A percentile compares a stretch with the other conserved stretches of the same genome.
phyloP scores from a whole-genome alignment of 345 rosid species.

The Citrus unshiu region DNA sequence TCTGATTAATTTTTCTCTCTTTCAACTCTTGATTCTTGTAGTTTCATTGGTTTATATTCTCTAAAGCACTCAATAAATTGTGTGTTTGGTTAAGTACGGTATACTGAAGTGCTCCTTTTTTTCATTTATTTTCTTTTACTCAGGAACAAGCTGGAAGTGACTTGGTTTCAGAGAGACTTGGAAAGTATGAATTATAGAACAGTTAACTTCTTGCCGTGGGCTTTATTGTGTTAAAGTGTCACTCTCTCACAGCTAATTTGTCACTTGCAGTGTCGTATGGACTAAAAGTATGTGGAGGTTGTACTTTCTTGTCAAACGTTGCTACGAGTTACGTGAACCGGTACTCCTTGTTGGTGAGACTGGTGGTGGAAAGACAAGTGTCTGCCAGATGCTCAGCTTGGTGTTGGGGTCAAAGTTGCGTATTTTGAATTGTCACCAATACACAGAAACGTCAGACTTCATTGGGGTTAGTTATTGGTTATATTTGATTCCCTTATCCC shows the following conservation, averaged over 20 bases:
- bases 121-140: not conserved
- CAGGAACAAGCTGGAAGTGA: constrained; percentile 51
- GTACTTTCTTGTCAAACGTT: constrained; percentile 70
- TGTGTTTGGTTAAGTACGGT: not conserved
- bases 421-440: constrained; percentile 95
- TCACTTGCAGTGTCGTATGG: constrained; percentile 54
- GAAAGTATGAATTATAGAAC: constrained; percentile 34
- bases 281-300: constrained; percentile 86
- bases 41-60: not conserved
- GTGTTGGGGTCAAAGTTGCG: constrained; percentile 53
- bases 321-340: constrained; percentile 82
- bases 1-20: not conserved
- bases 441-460: constrained; percentile 92
- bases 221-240: constrained; percentile 1
- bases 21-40: not conserved
- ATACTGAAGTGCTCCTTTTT: not conserved
- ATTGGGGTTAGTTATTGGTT: constrained; percentile 66
- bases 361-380: constrained; percentile 97
- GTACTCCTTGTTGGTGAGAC: constrained; percentile 99
- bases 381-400: constrained; percentile 71
- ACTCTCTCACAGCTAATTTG: constrained; percentile 9
- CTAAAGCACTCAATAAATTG: not conserved
- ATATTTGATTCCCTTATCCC: not conserved
- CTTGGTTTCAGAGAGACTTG: constrained; percentile 22
- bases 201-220: constrained; percentile 5